phyloP scores from a whole-genome alignment of 352 stramenopile genomes.

The Phytophthora melonis region DNA sequence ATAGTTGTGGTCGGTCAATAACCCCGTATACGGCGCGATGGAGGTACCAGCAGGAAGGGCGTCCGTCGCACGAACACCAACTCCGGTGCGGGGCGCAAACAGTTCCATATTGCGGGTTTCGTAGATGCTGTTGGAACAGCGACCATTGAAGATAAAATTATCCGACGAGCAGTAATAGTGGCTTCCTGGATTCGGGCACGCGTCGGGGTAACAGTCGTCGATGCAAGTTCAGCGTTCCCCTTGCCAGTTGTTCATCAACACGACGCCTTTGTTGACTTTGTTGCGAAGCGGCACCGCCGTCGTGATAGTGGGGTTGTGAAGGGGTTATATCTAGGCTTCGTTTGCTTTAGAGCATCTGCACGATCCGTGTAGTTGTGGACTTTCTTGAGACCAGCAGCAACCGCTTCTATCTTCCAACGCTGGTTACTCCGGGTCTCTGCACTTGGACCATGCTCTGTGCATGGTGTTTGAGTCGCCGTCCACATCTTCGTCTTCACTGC shows the following conservation, averaged over 20 bases:
- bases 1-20: background rate
- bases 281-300: background rate
- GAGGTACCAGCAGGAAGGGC: background rate
- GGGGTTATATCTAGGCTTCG: background rate
- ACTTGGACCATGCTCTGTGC: background rate
- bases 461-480: background rate
- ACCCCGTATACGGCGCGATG: background rate
- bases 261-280: background rate
- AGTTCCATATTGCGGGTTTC: background rate
- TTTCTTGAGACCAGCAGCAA: background rate
- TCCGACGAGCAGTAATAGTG: background rate
- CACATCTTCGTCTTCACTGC: background rate
- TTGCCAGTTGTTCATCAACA: background rate
- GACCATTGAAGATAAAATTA: background rate
- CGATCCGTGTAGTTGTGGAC: background rate
- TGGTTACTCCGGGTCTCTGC: background rate
- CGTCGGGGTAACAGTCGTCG: background rate
- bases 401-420: background rate
- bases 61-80: background rate
- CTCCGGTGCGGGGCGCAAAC: background rate
- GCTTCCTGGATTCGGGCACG: background rate
- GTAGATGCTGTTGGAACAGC: constrained; percentile 1
- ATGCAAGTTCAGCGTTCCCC: background rate
- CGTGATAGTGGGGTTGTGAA: background rate
- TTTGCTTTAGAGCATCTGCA: background rate